phyloP scores from a whole-genome alignment of 768 basidiomycete genomes.

The Hericium erinaceus region DNA sequence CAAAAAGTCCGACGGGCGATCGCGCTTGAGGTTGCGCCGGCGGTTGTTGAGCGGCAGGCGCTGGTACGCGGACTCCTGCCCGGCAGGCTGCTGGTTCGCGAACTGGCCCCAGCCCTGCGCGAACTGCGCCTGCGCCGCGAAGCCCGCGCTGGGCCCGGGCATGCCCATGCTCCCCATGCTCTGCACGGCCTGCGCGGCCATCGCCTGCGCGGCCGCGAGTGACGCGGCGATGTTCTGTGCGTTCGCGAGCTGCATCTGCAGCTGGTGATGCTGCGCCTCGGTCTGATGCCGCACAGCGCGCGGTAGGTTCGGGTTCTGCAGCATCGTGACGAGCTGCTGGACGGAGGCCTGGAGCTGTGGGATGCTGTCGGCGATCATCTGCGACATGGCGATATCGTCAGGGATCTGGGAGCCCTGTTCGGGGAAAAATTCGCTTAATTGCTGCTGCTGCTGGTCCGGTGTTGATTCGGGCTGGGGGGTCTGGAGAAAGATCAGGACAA shows the following conservation, averaged over 20 bases:
- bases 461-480: slow-evolving; percentile 5
- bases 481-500: background rate
- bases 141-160: background rate
- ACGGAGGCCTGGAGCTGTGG: slow-evolving; percentile 82
- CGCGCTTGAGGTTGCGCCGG: slow-evolving; percentile 67
- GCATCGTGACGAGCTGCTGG: slow-evolving; percentile 66
- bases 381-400: slow-evolving; percentile 55
- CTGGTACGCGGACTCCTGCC: slow-evolving; percentile 82
- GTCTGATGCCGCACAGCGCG: slow-evolving; percentile 67
- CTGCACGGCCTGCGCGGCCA: background rate
- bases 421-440: slow-evolving; percentile 51
- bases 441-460: background rate
- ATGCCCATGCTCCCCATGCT: background rate
- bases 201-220: slow-evolving; percentile 30
- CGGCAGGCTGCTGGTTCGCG: slow-evolving; percentile 53
- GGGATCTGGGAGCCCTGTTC: slow-evolving; percentile 52
- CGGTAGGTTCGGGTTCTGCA: slow-evolving; percentile 71
- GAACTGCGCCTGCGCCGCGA: slow-evolving; percentile 2
- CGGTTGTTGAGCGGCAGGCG: slow-evolving; percentile 75
- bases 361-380: slow-evolving; percentile 65
- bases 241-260: slow-evolving; percentile 71
- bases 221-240: slow-evolving; percentile 66
- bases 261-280: slow-evolving; percentile 74
- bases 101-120: slow-evolving; percentile 29
- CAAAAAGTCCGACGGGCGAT: slow-evolving; percentile 76